Evolutionary conservation across 2,329 filamentous ascomycete species (phyloP).

Genomic region (Sclerotinia trifoliorum): DNA sequence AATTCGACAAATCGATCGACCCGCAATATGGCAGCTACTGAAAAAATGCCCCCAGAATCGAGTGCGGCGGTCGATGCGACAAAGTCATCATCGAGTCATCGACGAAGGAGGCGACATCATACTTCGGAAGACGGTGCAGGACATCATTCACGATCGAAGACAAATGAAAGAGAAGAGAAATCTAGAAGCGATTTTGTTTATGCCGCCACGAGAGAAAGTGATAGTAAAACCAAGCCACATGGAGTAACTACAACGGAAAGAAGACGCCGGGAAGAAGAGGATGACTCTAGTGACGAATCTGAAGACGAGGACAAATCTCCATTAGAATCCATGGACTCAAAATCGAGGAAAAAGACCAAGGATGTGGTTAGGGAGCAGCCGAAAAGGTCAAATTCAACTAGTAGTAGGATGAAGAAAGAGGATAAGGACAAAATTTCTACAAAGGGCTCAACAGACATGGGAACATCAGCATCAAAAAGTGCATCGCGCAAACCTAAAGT

Average conservation of each 20-base stretch:
- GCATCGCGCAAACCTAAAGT: slow-evolving; percentile 29
- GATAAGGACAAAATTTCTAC: slow-evolving; percentile 25
- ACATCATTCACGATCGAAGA: slow-evolving; percentile 28
- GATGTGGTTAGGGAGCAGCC: slow-evolving; percentile 33
- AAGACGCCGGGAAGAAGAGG: slow-evolving; percentile 30
- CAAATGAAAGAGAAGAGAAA: slow-evolving; percentile 25
- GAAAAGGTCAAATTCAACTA: slow-evolving; percentile 25
- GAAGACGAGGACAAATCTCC: slow-evolving; percentile 24
- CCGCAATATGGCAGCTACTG: slow-evolving; percentile 25
- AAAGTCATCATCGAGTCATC: slow-evolving; percentile 30
- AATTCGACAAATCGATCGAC: slow-evolving; percentile 21
- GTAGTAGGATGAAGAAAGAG: slow-evolving; percentile 26
- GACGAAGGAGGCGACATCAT: slow-evolving; percentile 28
- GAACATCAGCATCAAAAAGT: slow-evolving; percentile 27
- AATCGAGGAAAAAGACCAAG: slow-evolving; percentile 33
- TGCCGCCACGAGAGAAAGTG: slow-evolving; percentile 25
- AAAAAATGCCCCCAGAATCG: slow-evolving; percentile 34
- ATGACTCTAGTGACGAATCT: slow-evolving; percentile 30
- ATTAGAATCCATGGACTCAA: slow-evolving; percentile 25
- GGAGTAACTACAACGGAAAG: slow-evolving; percentile 28
- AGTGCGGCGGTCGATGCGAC: slow-evolving; percentile 30
- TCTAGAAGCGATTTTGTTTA: slow-evolving; percentile 30
- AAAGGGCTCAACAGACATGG: slow-evolving; percentile 22
- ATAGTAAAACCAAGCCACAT: slow-evolving; percentile 16
- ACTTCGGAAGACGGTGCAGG: slow-evolving; percentile 27